Evolutionary conservation across 345 rosid species (phyloP).

Genomic region (Salix arbutifolia): DNA sequence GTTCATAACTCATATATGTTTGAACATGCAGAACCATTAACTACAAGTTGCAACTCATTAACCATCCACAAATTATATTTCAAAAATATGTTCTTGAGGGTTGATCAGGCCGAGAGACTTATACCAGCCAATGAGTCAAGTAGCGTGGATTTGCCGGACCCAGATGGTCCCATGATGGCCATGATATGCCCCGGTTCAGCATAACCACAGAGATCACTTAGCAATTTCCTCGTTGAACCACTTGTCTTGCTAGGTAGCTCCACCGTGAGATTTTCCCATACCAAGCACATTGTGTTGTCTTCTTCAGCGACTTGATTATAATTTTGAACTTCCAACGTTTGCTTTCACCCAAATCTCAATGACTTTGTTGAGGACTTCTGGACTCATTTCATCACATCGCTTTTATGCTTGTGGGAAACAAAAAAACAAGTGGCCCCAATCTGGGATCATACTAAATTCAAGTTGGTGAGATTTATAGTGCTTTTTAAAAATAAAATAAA

Average conservation of each 20-base stretch:
- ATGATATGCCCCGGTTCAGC: conserved; percentile 26
- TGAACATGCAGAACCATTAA: background rate
- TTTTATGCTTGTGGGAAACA: too few species aligned
- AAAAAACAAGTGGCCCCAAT: too few species aligned
- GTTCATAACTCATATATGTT: background rate
- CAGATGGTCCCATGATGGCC: conserved; percentile 47
- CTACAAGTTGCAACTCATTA: background rate
- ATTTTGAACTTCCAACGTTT: background rate
- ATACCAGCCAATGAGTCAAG: conserved; percentile 42
- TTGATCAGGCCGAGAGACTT: background rate
- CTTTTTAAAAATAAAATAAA: too few species aligned
- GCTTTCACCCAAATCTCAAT: background rate
- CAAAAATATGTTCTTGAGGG: background rate
- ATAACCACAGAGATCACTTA: conserved; percentile 23
- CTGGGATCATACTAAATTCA: too few species aligned
- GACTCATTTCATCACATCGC: too few species aligned
- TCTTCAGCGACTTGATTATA: too few species aligned
- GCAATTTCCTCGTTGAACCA: conserved; percentile 14
- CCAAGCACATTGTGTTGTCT: conserved; percentile 2
- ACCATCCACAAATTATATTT: background rate
- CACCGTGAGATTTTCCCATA: conserved; percentile 37
- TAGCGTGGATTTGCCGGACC: conserved; percentile 38
- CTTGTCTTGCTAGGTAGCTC: background rate
- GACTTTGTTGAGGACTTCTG: too few species aligned
- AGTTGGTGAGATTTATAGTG: too few species aligned